phyloP scores from a whole-genome alignment of 2,329 filamentous ascomycete genomes.

The Xylaria sp. region DNA sequence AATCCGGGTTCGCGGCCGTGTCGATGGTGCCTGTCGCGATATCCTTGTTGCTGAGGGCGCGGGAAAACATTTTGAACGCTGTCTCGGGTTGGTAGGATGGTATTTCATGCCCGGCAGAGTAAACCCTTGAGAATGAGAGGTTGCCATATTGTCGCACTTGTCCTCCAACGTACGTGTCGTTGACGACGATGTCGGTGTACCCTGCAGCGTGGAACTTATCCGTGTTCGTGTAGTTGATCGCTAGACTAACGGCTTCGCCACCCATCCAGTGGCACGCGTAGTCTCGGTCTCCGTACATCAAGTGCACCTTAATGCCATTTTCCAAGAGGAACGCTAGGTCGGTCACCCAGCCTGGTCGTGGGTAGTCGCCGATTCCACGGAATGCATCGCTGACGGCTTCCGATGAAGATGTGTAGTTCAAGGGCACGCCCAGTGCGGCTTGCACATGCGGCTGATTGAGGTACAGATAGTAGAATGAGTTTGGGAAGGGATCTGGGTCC shows the following conservation, averaged over 20 bases:
- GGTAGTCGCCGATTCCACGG: slow-evolving; percentile 46
- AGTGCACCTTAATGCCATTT: slow-evolving; percentile 63
- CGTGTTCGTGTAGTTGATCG: slow-evolving; percentile 56
- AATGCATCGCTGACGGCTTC: slow-evolving; percentile 59
- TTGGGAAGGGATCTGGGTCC: slow-evolving; percentile 62
- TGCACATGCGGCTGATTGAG: slow-evolving; percentile 68
- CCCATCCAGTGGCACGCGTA: slow-evolving; percentile 68
- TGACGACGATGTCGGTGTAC: slow-evolving; percentile 71
- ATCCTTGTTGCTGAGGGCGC: slow-evolving; percentile 62
- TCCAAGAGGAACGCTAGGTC: slow-evolving; percentile 65
- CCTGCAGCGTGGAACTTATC: slow-evolving; percentile 63
- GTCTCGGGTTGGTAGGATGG: slow-evolving; percentile 63
- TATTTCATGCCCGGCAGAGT: slow-evolving; percentile 66
- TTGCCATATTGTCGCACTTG: slow-evolving; percentile 76
- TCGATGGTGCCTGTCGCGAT: slow-evolving; percentile 60
- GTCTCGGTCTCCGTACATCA: slow-evolving; percentile 68
- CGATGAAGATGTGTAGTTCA: slow-evolving; percentile 64
- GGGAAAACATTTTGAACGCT: slow-evolving; percentile 60
- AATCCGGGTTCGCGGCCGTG: slow-evolving; percentile 58
- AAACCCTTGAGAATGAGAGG: slow-evolving; percentile 68
- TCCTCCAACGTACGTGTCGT: slow-evolving; percentile 70
- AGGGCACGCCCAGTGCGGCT: slow-evolving; percentile 64
- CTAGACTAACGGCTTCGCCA: slow-evolving; percentile 61
- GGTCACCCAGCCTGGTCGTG: slow-evolving; percentile 52
- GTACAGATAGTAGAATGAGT: slow-evolving; percentile 63